Base-by-base conservation (phyloP, 305 asterid species). In the Fraxinus velutina region DNA sequence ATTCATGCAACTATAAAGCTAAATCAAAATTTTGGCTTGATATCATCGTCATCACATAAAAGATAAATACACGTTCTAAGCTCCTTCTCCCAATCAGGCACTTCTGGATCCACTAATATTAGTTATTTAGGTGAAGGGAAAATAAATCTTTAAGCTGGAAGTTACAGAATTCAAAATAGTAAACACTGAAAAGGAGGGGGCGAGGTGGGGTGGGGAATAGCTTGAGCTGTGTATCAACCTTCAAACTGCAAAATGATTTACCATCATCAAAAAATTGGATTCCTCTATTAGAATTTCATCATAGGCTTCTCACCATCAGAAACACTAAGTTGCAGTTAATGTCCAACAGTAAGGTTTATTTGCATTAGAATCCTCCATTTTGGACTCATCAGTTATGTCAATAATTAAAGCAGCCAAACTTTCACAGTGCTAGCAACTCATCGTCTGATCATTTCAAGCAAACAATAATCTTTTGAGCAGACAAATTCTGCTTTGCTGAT, bases 331-430 rank as follows among this genome's bases (percentile, higher is more conserved):
- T 1, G 70, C 70, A 60, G 70, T 60, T 21, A 19, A 60, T 21
- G 70, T 60, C 30, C 70, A 60, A 21, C 30, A 6, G 70, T 21
- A 60, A 37, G 8, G 24, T n/a, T 77, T 75, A 44, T 78, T 71
- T 8, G 27, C 75, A 32, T 50, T 55, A 82, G 78, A 85, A 57
- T 73, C 79, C 83, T 36, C 22, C 64, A 27, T 39, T 29, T 55
- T 30, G 64, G 71, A 44, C 62, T 62, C 64, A 73, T 60, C 70
- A 19, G 13, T 60, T 60, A 6, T 60, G 71, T 60, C 71, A 60
- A 7, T 52, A 50, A 44, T 21, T 29, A 74, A 60, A 21, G 12
- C 29, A 60, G 29, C 32, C 32, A 21, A 3, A 21, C 29, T 60
- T 60, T 60, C 71, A 60, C 30, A 21, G 27, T 1, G 15, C 12